These are phyloP conservation scores for Phaeophleospora eucalypticola DNA, from an alignment of 2,329 filamentous ascomycete species.

Conservation along the genomic window DNA sequence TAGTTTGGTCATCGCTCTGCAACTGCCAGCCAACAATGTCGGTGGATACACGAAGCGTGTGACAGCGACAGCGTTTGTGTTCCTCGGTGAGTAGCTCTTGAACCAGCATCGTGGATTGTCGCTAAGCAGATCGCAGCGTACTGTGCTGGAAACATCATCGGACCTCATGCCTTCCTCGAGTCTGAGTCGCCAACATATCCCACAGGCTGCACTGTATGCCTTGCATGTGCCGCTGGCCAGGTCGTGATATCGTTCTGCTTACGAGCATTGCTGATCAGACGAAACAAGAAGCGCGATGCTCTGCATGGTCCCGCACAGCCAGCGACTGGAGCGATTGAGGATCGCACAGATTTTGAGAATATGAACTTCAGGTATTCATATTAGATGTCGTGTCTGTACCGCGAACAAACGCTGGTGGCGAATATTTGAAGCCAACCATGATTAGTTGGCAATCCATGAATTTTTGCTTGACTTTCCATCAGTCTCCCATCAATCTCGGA, in stretches of 20 bases:
- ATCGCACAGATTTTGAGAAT: constrained; percentile 41
- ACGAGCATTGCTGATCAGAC: constrained; percentile 35
- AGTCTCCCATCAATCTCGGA: too few relatives aligned
- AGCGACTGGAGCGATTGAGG: constrained; percentile 25
- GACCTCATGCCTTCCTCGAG: constrained; percentile 45
- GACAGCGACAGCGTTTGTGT: constrained; percentile 45
- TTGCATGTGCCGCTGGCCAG: constrained; percentile 45
- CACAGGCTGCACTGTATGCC: constrained; percentile 50
- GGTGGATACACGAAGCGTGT: constrained; percentile 49
- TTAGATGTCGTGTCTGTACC: too few relatives aligned
- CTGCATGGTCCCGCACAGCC: constrained; percentile 18
- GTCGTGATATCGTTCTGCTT: constrained; percentile 37
- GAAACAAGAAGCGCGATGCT: constrained; percentile 40
- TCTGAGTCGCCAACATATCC: constrained; percentile 47
- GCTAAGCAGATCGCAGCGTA: constrained; percentile 33
- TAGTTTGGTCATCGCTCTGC: constrained; percentile 51
- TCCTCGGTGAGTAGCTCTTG: constrained; percentile 42
- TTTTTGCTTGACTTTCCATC: too few relatives aligned
- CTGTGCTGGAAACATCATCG: constrained; percentile 46
- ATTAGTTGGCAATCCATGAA: too few relatives aligned
- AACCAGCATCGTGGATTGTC: constrained; percentile 8
- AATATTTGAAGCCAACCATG: too few relatives aligned
- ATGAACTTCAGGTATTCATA: constrained; percentile 26
- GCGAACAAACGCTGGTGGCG: too few relatives aligned
- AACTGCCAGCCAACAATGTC: constrained; percentile 49